Evolutionary conservation across 176 grass and related monocot genomes (phyloP).

Genomic region (Aegilops sharonensis): DNA sequence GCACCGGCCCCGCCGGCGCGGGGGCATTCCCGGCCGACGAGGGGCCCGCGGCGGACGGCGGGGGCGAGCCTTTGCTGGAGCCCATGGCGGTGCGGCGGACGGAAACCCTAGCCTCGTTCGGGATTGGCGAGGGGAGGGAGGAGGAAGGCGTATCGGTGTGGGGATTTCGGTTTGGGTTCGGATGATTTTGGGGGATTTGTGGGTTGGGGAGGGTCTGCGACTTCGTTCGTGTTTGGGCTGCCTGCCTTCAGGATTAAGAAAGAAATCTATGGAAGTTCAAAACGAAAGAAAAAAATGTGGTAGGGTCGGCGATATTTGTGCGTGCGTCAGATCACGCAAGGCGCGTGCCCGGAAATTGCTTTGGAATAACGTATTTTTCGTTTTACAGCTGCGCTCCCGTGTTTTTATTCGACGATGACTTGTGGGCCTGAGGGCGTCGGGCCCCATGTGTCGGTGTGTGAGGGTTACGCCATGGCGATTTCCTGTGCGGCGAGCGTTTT

Average conservation of each 20-base stretch:
- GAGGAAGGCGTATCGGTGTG: background rate
- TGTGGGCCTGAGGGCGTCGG: background rate
- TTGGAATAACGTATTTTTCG: background rate
- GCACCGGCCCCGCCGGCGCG: background rate
- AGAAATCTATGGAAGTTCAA: background rate
- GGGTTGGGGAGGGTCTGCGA: background rate
- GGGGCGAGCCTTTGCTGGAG: slow-evolving; percentile 37
- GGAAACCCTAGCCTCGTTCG: slow-evolving; percentile 9
- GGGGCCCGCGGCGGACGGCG: background rate
- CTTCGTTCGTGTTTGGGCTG: background rate
- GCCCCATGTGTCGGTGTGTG: background rate
- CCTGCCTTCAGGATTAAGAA: background rate
- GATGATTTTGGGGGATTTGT: background rate
- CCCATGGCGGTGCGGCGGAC: slow-evolving; percentile 22
- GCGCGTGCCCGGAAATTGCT: slow-evolving; percentile 16
- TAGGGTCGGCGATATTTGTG: slow-evolving; percentile 1
- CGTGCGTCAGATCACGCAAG: slow-evolving; percentile 21
- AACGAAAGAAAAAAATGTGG: background rate
- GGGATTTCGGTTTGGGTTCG: slow-evolving; percentile 17
- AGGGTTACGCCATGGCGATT: background rate
- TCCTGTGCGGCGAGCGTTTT: background rate
- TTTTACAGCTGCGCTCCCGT: background rate
- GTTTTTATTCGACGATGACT: background rate
- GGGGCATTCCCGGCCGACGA: background rate
- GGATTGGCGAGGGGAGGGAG: slow-evolving; percentile 3